phyloP scores from a whole-genome alignment of 192 early-diverging fungal species.

The Lobosporangium transversale region DNA sequence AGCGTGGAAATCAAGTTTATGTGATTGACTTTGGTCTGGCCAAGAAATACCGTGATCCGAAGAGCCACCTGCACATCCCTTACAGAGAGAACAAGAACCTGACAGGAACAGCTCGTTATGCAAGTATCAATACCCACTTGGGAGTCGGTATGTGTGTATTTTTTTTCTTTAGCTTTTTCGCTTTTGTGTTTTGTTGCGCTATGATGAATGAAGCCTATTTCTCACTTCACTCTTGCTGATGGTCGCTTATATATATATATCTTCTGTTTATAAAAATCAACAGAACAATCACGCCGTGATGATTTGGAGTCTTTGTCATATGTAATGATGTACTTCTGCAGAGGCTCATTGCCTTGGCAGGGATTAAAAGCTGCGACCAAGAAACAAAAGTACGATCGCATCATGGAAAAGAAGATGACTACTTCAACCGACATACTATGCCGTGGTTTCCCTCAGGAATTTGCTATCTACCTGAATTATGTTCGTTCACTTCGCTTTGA shows the following conservation, averaged over 20 bases:
- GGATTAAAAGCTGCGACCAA: slow-evolving; percentile 90
- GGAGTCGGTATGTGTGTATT: slow-evolving; percentile 68
- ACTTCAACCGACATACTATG: slow-evolving; percentile 86
- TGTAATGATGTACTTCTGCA: slow-evolving; percentile 92
- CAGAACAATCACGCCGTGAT: slow-evolving; percentile 90
- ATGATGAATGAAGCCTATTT: no score
- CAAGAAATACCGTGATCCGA: slow-evolving; percentile 87
- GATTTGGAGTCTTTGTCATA: slow-evolving; percentile 92
- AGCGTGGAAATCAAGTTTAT: slow-evolving; percentile 84
- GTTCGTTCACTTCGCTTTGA: slow-evolving; percentile 87
- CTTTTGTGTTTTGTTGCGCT: no score
- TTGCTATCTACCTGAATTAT: slow-evolving; percentile 90
- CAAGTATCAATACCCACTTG: slow-evolving; percentile 89
- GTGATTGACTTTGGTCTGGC: slow-evolving; percentile 94
- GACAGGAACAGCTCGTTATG: slow-evolving; percentile 92
- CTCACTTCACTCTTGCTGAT: no score
- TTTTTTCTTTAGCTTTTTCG: neutral
- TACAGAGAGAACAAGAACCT: slow-evolving; percentile 94
- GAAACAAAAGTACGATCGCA: slow-evolving; percentile 95
- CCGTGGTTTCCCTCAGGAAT: slow-evolving; percentile 85
- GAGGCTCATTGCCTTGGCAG: slow-evolving; percentile 93
- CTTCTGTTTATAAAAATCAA: no score
- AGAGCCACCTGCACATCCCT: slow-evolving; percentile 87
- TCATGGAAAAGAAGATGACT: slow-evolving; percentile 93
- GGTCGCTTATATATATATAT: no score